Evolutionary conservation across 2,329 filamentous ascomycete genomes (phyloP).

Genomic region (Aspergillus texensis): DNA sequence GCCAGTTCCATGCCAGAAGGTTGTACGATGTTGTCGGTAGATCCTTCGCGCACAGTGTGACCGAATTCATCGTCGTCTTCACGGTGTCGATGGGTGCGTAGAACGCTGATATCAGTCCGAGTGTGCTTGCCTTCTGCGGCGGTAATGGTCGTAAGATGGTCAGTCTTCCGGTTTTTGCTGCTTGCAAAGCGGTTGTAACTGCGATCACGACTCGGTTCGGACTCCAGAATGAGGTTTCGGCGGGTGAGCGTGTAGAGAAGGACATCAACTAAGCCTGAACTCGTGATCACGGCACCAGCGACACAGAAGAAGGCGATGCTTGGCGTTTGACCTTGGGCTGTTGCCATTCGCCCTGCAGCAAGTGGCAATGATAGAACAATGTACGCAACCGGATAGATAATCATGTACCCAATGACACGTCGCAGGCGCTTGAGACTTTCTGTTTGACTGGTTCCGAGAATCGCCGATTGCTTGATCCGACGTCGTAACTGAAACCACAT

Average conservation of each 20-base stretch:
- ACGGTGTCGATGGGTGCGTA: conserved; percentile 20
- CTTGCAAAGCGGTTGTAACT: conserved; percentile 36
- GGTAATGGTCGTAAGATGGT: conserved; percentile 35
- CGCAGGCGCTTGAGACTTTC: conserved; percentile 43
- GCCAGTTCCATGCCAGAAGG: conserved; percentile 31
- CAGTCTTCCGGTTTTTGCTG: conserved; percentile 28
- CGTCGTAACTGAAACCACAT: conserved; percentile 53
- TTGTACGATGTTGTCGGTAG: conserved; percentile 49
- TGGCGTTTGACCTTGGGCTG: conserved; percentile 36
- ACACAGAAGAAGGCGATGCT: conserved; percentile 52
- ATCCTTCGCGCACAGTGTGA: conserved; percentile 43
- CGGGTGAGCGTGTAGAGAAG: conserved; percentile 61
- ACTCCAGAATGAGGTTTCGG: conserved; percentile 56
- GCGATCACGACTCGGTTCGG: conserved; percentile 46
- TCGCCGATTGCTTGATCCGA: conserved; percentile 44
- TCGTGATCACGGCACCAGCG: conserved; percentile 59
- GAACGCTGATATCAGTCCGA: conserved; percentile 24
- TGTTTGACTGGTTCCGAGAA: conserved; percentile 38
- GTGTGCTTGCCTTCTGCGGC: conserved; percentile 24
- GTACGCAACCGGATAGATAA: conserved; percentile 56
- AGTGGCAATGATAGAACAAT: conserved; percentile 66
- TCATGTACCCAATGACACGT: conserved; percentile 51
- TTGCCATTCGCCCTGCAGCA: conserved; percentile 52
- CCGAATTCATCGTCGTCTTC: conserved; percentile 28
- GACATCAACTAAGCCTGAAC: conserved; percentile 62